phyloP scores from a whole-genome alignment of 805 yeast genomes.

The Wickerhamomyces chambardii region DNA sequence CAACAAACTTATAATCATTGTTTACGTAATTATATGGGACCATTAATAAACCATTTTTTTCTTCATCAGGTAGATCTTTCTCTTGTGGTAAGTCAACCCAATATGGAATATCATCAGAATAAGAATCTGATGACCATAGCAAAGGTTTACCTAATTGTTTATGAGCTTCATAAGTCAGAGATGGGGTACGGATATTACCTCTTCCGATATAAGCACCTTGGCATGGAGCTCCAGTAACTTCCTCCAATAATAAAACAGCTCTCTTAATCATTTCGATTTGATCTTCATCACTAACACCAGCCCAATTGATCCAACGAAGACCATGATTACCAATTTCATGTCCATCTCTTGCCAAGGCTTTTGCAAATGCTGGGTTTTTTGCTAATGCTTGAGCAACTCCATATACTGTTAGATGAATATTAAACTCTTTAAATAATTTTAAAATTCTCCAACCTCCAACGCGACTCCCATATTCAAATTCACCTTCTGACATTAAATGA shows the following conservation, averaged over 20 bases:
- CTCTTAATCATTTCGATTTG: conserved; percentile 23
- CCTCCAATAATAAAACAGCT: conserved; percentile 20
- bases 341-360: conserved; percentile 26
- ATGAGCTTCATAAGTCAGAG: conserved; percentile 24
- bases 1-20: conserved; percentile 16
- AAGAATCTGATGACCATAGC: conserved; percentile 24
- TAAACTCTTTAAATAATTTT: conserved; percentile 22
- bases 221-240: conserved; percentile 23
- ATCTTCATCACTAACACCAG: conserved; percentile 17
- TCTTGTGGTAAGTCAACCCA: conserved; percentile 15
- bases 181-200: conserved; percentile 20
- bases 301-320: conserved; percentile 26
- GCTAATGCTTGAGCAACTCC: conserved; percentile 30
- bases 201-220: conserved; percentile 29
- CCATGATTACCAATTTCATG: conserved; percentile 30
- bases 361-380: conserved; percentile 23
- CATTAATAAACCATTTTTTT: conserved; percentile 13
- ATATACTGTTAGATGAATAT: conserved; percentile 23
- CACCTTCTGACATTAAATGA: conserved; percentile 21
- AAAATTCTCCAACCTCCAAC: conserved; percentile 25
- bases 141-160: conserved; percentile 22
- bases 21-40: conserved; percentile 18
- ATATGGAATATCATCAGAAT: conserved; percentile 27
- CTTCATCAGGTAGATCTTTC: background rate
- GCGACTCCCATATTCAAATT: conserved; percentile 25